Conservation (phyloP, 305 asterid species). For the Fraxinus platypoda region DNA sequence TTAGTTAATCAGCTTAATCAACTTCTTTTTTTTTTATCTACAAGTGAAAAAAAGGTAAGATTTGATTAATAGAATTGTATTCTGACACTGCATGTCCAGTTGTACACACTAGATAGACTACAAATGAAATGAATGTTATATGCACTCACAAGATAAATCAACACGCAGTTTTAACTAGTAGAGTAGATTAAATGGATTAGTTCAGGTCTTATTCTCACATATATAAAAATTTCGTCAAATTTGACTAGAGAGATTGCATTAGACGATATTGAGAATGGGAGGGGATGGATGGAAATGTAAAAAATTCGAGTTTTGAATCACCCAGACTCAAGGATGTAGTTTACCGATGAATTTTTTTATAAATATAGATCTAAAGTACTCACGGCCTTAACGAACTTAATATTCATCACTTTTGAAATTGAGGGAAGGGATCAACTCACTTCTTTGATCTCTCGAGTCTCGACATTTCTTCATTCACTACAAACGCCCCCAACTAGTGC, state of each 20-base stretch:
- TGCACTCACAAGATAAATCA: neutral
- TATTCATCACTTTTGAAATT: neutral
- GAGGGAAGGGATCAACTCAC: neutral
- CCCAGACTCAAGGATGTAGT: neutral
- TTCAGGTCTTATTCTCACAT: neutral
- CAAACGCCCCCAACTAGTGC: too few relatives aligned
- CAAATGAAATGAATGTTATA: neutral
- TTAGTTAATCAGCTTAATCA: neutral
- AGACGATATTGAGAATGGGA: neutral
- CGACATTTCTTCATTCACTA: too few relatives aligned
- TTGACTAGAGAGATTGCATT: neutral
- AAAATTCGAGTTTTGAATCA: neutral
- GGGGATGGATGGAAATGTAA: neutral
- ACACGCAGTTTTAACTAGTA: neutral
- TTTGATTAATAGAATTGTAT: neutral
- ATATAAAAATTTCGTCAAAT: neutral
- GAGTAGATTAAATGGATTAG: neutral
- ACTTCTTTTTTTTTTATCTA: neutral
- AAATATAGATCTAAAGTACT: neutral
- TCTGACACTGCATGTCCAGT: neutral
- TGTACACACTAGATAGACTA: neutral
- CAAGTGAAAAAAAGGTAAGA: neutral
- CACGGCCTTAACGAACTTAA: neutral
- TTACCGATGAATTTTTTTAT: neutral
- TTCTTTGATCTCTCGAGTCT: neutral